Base-by-base conservation (phyloP, 2,329 filamentous ascomycete species). In the Ceratocystis lukuohia region DNA sequence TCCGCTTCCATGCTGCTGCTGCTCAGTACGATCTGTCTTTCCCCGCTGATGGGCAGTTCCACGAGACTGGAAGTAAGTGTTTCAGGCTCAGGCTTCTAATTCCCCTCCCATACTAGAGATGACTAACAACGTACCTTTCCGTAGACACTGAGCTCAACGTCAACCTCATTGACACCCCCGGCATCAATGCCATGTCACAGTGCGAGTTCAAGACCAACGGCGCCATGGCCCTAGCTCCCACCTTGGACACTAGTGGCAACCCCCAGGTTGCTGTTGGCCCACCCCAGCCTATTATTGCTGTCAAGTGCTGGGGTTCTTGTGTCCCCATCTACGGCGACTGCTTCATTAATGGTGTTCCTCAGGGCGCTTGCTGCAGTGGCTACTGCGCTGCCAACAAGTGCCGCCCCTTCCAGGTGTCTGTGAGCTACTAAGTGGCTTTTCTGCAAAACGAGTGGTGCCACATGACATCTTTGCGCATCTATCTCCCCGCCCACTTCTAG, bases 1-100 rank as follows among this genome's bases (percentile, higher is more conserved):
- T 82, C 62, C 77, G 71, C 22, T 80, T 82, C 70, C 74, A 78
- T 69, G 76, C 74, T 45, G 77, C 74, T 2, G 74, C 77, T 6
- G 74, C 74, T 17, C 72, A 73, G 2, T 81, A 80, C 70, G 68
- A 73, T 1, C 70, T 82, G 65, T 67, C 69, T 22, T 74, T 82
- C 30, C 74, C 75, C 8, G 76, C 77, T 5, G 76, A 82, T 66
- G 77, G 78, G 33, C 72, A 67, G 48, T 65, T 70, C 1, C 67
- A 72, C 1, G 69, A 76, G 64, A 56, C 69, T 3, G 80, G 77
- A 22, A 74, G 77, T 79, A 70, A 12, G 74, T 65, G 37, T 28
- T 41, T n/a, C 15, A 44, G 22, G 28, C 2, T 61, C 6, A 25
- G 12, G 28, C 2, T 61, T 30, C 15, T 37, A n/a, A 22, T 7